phyloP scores from a whole-genome alignment of 2,329 filamentous ascomycete species.

The Hirsutella thompsonii region DNA sequence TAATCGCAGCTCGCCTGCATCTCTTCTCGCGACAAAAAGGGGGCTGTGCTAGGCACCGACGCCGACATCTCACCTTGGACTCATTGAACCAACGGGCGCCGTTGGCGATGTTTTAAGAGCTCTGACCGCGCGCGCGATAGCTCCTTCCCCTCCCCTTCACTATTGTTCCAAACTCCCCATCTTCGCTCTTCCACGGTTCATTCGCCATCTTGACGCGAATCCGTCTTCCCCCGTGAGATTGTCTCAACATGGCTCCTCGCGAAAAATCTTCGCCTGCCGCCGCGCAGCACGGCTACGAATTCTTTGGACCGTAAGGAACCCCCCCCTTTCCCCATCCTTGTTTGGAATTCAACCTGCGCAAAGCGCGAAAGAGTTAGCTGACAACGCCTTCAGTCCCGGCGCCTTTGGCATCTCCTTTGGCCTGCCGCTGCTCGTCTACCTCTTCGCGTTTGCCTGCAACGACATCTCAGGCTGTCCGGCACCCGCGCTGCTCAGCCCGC shows the following conservation, averaged over 20 bases:
- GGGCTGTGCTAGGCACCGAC: background rate
- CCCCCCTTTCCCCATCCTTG: conserved; percentile 1
- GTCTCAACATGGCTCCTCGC: conserved; percentile 21
- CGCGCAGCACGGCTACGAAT: conserved; percentile 34
- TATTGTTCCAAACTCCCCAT: conserved; percentile 1
- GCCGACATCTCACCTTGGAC: background rate
- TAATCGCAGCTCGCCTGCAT: no score
- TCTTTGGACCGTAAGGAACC: conserved; percentile 33
- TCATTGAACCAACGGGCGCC: background rate
- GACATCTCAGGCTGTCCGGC: conserved; percentile 85
- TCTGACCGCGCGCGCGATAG: background rate
- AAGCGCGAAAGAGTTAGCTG: no score
- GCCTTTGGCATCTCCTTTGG: conserved; percentile 67
- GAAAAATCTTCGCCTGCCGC: conserved; percentile 12
- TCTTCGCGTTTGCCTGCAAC: conserved; percentile 79
- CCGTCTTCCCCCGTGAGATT: no score
- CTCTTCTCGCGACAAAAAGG: no score
- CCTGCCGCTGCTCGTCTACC: conserved; percentile 66
- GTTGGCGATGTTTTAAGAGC: background rate
- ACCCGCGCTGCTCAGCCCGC: conserved; percentile 64
- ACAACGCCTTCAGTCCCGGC: conserved; percentile 55
- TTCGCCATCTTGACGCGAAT: no score
- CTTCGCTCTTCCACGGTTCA: no score
- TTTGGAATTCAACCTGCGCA: no score
- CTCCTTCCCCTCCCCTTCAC: background rate